phyloP scores from a whole-genome alignment of 2,329 filamentous ascomycete genomes.

The Penicillium sclerotigenum region DNA sequence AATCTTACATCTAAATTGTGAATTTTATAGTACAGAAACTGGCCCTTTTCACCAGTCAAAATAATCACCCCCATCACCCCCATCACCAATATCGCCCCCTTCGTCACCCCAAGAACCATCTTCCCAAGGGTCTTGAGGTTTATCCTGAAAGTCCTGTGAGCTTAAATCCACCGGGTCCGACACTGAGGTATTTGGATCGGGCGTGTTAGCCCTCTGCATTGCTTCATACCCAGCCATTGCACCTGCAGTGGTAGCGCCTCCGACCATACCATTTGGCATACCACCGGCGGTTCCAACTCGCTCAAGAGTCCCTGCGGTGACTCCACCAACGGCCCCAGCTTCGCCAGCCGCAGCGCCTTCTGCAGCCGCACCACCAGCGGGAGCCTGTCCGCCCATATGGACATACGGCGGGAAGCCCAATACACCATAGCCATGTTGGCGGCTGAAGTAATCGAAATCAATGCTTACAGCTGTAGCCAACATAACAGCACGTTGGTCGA shows the following conservation, averaged over 20 bases:
- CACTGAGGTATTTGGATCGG: conserved; percentile 21
- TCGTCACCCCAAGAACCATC: conserved; percentile 18
- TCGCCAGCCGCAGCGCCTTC: conserved; percentile 41
- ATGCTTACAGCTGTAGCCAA: conserved; percentile 63
- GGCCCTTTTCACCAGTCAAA: conserved; percentile 27
- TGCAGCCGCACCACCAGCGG: conserved; percentile 39
- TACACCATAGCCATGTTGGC: conserved; percentile 52
- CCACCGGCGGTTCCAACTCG: conserved; percentile 44
- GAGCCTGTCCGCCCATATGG: conserved; percentile 42
- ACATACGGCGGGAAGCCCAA: conserved; percentile 54
- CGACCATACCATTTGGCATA: conserved; percentile 38
- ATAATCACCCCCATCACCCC: conserved; percentile 25
- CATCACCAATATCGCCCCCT: conserved; percentile 7
- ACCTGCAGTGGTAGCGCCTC: conserved; percentile 53
- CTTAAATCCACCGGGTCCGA: conserved; percentile 5
- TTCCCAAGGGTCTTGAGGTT: conserved; percentile 25
- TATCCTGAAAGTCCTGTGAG: conserved; percentile 20
- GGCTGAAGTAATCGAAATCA: conserved; percentile 67
- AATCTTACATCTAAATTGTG: background rate
- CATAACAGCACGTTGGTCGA: conserved; percentile 65
- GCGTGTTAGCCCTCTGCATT: conserved; percentile 53
- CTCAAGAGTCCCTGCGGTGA: conserved; percentile 30
- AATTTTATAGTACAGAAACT: background rate
- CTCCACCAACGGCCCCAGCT: conserved; percentile 37
- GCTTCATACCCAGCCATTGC: conserved; percentile 63